A percentile compares a stretch with the other conserved stretches of the same genome.
Conservation (phyloP, 2,329 filamentous ascomycete species). For the Elsinoe perseae region DNA sequence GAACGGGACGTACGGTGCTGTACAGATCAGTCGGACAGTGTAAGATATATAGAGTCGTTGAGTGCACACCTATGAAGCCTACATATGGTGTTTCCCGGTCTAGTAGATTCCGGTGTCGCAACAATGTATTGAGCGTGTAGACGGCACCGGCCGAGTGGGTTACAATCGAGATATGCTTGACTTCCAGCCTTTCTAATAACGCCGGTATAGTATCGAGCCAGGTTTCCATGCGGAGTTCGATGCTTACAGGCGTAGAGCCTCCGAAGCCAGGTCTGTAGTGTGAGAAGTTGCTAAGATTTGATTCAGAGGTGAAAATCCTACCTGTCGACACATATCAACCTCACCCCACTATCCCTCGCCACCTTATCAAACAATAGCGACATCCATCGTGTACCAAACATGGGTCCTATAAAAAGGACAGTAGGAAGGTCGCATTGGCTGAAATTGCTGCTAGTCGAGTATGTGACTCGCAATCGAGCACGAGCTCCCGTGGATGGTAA, state of each 20-base stretch:
- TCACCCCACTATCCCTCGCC: slow-evolving; percentile 28
- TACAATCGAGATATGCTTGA: slow-evolving; percentile 34
- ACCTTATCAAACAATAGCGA: slow-evolving; percentile 27
- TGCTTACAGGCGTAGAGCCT: slow-evolving; percentile 34
- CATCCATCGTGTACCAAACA: slow-evolving; percentile 33
- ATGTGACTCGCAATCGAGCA: slow-evolving; percentile 25
- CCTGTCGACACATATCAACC: slow-evolving; percentile 35
- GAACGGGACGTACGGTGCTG: slow-evolving; percentile 39
- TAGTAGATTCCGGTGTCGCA: slow-evolving; percentile 30
- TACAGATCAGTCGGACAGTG: not conserved
- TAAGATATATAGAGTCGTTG: not conserved
- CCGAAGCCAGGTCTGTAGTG: slow-evolving; percentile 37
- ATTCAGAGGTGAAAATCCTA: slow-evolving; percentile 21
- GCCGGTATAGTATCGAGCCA: slow-evolving; percentile 38
- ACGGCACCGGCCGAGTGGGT: slow-evolving; percentile 38
- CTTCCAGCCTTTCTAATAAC: slow-evolving; percentile 32
- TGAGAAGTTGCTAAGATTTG: not conserved
- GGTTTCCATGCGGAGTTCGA: slow-evolving; percentile 31
- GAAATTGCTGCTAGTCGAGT: slow-evolving; percentile 29
- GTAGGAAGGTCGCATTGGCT: slow-evolving; percentile 22
- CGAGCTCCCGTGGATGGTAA: slow-evolving; percentile 24
- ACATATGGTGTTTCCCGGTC: slow-evolving; percentile 26
- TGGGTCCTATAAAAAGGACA: slow-evolving; percentile 34
- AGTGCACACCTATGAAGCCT: slow-evolving; percentile 23
- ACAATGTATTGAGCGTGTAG: slow-evolving; percentile 38